phyloP scores from a whole-genome alignment of 768 basidiomycete genomes.

The Leucocoprinus leucothites region DNA sequence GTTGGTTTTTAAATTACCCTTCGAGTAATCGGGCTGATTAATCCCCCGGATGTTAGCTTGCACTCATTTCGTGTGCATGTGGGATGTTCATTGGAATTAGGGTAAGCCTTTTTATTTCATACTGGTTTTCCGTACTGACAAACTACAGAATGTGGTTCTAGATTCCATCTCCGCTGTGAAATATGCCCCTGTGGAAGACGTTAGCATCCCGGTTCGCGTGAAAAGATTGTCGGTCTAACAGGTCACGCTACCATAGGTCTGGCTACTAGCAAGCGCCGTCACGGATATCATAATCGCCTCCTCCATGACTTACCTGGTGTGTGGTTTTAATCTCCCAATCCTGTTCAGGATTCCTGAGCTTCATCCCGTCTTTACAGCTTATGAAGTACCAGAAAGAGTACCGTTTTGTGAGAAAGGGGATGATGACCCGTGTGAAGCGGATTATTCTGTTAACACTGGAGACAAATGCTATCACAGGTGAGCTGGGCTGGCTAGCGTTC shows the following conservation, averaged over 20 bases:
- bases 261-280: not conserved
- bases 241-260: not conserved
- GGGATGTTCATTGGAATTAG: not conserved
- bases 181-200: not conserved
- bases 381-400: not conserved
- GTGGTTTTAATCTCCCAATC: not conserved
- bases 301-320: constrained; percentile 6
- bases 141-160: not conserved
- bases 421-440: not conserved
- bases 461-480: constrained; percentile 3
- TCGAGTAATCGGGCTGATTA: not conserved
- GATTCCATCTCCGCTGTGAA: not conserved
- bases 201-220: not conserved
- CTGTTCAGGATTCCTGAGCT: not conserved
- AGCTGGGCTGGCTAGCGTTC: too few relatives aligned
- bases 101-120: not conserved
- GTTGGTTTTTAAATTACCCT: not conserved
- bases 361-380: not conserved
- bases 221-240: not conserved
- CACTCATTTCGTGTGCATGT: not conserved
- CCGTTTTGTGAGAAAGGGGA: not conserved
- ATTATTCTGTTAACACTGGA: not conserved
- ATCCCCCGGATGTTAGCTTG: not conserved
- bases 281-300: not conserved
- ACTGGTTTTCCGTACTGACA: not conserved